Percentiles rank a stretch among this genome's conserved stretches.
These are phyloP conservation scores for Houttuynia cordata DNA, from an alignment of 164 flowering plant species.

Conservation along the genomic window DNA sequence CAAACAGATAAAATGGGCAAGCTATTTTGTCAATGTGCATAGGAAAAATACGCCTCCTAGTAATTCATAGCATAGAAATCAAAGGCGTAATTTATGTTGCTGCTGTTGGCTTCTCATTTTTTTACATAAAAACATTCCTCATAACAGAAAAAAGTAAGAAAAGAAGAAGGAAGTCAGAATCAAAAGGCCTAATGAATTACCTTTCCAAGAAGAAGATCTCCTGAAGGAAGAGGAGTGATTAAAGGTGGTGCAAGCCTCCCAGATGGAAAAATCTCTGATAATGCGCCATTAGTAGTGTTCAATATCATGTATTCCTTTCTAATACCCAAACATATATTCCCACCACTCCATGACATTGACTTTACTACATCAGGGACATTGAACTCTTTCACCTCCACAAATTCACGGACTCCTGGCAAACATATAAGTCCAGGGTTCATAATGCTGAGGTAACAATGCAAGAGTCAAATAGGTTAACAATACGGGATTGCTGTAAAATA, in stretches of 20 bases:
- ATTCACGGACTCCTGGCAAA: conserved; percentile 72
- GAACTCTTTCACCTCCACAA: conserved; percentile 96
- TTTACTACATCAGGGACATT: conserved; percentile 84
- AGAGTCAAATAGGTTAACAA: too few relatives aligned
- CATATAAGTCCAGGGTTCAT: not conserved
- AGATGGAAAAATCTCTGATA: conserved; percentile 81
- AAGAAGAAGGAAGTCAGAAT: too few relatives aligned
- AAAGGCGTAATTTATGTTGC: too few relatives aligned
- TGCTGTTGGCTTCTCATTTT: too few relatives aligned
- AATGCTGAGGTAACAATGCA: not conserved
- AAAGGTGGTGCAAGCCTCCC: conserved; percentile 91
- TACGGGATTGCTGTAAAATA: not conserved
- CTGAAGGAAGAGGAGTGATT: conserved; percentile 78
- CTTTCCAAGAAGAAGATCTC: conserved; percentile 93
- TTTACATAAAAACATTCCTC: not conserved
- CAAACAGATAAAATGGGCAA: too few relatives aligned
- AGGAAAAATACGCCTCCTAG: too few relatives aligned
- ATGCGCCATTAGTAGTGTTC: conserved; percentile 60
- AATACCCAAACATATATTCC: conserved; percentile 85
- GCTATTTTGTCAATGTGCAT: too few relatives aligned
- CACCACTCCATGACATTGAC: conserved; percentile 98
- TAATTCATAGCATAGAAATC: too few relatives aligned
- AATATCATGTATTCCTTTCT: conserved; percentile 71
- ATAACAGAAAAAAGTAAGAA: not conserved
- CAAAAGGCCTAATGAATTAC: conserved; percentile 17